Percentiles rank a stretch among this genome's conserved stretches.
Evolutionary conservation across 1,139 yeast species (phyloP).

Genomic region (Kurtzmaniella natalensis): DNA sequence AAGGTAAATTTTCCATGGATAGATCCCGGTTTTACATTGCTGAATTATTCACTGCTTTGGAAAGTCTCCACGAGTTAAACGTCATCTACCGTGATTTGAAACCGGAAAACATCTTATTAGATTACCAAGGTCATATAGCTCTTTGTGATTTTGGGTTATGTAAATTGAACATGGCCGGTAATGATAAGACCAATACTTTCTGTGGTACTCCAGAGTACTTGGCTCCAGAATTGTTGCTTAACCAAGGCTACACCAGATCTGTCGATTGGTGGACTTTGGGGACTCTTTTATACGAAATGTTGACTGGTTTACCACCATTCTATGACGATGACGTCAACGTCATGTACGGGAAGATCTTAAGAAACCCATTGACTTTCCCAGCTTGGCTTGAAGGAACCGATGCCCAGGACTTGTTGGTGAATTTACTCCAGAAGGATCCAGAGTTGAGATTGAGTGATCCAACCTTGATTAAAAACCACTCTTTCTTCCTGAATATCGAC

Average conservation of each 20-base stretch:
- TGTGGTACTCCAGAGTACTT: conserved; percentile 97
- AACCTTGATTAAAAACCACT: conserved; percentile 75
- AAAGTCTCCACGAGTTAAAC: conserved; percentile 82
- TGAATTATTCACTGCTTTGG: conserved; percentile 87
- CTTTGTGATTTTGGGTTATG: conserved; percentile 96
- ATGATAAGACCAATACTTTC: conserved; percentile 87
- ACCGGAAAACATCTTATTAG: conserved; percentile 90
- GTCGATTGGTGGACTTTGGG: conserved; percentile 99
- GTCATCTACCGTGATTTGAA: conserved; percentile 93
- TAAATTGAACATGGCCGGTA: conserved; percentile 85
- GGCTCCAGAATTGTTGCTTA: conserved; percentile 89
- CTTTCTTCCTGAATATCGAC: conserved; percentile 86
- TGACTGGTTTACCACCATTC: conserved; percentile 94
- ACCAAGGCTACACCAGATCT: conserved; percentile 90
- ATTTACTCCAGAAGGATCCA: conserved; percentile 84
- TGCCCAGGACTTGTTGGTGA: conserved; percentile 77
- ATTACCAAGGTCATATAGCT: conserved; percentile 96
- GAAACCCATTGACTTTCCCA: conserved; percentile 87
- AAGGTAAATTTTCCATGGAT: conserved; percentile 84
- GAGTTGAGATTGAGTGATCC: conserved; percentile 78
- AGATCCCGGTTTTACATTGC: conserved; percentile 92
- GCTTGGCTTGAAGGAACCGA: conserved; percentile 76
- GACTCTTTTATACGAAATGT: conserved; percentile 88
- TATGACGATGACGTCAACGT: conserved; percentile 91
- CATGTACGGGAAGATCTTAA: conserved; percentile 90